These are phyloP conservation scores for Leccinum griseonigrum DNA, from an alignment of 1,284 basidiomycete genomes.

Conservation along the genomic window DNA sequence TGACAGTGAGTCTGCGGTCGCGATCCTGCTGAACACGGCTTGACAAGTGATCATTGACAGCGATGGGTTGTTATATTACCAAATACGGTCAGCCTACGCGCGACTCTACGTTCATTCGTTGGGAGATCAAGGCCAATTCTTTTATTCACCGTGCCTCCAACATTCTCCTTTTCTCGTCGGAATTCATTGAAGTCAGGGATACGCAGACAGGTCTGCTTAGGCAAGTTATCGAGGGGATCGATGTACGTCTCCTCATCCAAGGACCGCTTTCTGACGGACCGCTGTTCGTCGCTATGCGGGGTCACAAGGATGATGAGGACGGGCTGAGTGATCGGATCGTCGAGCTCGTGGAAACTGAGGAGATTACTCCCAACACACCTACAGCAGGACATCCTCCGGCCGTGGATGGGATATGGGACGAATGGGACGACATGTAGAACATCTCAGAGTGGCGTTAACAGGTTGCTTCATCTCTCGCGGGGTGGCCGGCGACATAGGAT, in stretches of 20 bases:
- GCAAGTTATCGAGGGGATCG: slow-evolving; percentile 69
- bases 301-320: slow-evolving; percentile 49
- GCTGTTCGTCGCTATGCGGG: slow-evolving; percentile 60
- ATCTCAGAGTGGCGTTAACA: no score
- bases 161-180: slow-evolving; percentile 66
- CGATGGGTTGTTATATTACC: slow-evolving; percentile 69
- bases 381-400: slow-evolving; percentile 29
- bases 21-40: background rate
- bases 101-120: slow-evolving; percentile 61
- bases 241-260: slow-evolving; percentile 58
- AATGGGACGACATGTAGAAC: slow-evolving; percentile 60
- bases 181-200: slow-evolving; percentile 72
- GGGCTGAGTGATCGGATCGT: slow-evolving; percentile 60
- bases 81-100: slow-evolving; percentile 64
- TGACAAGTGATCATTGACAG: slow-evolving; percentile 30
- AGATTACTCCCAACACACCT: slow-evolving; percentile 40
- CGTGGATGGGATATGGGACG: slow-evolving; percentile 54
- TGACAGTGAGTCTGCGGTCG: slow-evolving; percentile 52
- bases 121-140: slow-evolving; percentile 65
- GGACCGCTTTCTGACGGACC: slow-evolving; percentile 40
- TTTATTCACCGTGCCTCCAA: slow-evolving; percentile 60
- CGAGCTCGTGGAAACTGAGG: slow-evolving; percentile 67
- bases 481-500: background rate
- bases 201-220: slow-evolving; percentile 60
- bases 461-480: background rate